phyloP scores from a whole-genome alignment of 176 grass and related monocot species.

The Oryza brachyantha region DNA sequence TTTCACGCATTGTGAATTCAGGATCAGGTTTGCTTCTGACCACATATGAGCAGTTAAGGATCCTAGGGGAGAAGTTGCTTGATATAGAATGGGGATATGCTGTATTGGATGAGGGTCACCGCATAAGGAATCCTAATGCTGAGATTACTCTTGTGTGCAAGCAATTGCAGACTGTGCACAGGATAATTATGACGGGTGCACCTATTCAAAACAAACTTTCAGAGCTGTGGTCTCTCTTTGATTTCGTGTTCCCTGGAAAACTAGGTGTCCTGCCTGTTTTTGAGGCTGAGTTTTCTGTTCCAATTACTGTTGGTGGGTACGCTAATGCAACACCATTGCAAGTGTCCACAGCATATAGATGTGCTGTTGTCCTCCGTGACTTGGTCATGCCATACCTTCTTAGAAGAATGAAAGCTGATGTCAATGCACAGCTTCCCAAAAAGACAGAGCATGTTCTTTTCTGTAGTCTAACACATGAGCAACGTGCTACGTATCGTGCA shows the following conservation, averaged over 20 bases:
- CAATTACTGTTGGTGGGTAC: constrained; percentile 93
- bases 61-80: constrained; percentile 71
- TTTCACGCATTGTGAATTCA: constrained; percentile 69
- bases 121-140: constrained; percentile 95
- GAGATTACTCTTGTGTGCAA: constrained; percentile 92
- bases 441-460: constrained; percentile 97
- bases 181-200: constrained; percentile 92
- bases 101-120: constrained; percentile 87
- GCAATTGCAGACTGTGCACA: constrained; percentile 85
- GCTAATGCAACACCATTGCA: constrained; percentile 89
- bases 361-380: constrained; percentile 81
- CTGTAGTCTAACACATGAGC: constrained; percentile 74
- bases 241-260: constrained; percentile 99
- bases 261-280: constrained; percentile 89
- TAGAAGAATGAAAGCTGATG: constrained; percentile 96
- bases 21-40: constrained; percentile 85
- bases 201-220: constrained; percentile 97
- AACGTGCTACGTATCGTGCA: constrained; percentile 64
- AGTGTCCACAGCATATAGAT: constrained; percentile 92
- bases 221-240: constrained; percentile 95
- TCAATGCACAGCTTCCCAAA: constrained; percentile 83
- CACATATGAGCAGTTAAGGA: constrained; percentile 85
- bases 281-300: constrained; percentile 87
- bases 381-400: constrained; percentile 95
- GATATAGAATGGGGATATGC: constrained; percentile 90